Base-by-base conservation (phyloP, 495 filamentous ascomycete species). In the Friedmanniomyces endolithicus region DNA sequence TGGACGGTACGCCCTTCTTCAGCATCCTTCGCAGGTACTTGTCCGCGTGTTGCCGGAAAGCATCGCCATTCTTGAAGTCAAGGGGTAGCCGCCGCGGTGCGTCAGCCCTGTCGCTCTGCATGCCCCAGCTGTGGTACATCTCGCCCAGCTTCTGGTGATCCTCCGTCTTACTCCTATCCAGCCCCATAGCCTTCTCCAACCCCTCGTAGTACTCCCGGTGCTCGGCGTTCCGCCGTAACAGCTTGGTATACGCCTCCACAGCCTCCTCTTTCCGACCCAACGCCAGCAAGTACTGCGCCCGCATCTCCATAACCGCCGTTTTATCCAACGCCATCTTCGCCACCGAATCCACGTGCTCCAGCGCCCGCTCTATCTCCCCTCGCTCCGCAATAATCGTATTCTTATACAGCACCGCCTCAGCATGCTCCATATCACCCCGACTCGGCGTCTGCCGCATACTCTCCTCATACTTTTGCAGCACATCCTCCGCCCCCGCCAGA, bases 391-490 rank as follows among this genome's bases (percentile, higher is more conserved):
- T 95, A 56, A 99, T 84, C 19, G 77, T 77, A 67, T 97, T 99
- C 71, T 94, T 96, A 72, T 99, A 99, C 67, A 99, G 74, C 14
- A 85, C 75, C 20, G 92, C 90, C 70, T 99, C 92, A n/a, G 88
- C 88, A 67, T 99, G 87, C 65, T 99, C 92, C 67, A 84, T 78
- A 68, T 99, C 92, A 17, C 78, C 74, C 61, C 84, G 83, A 7
- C 81, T 76, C 12, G 88, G 85, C 0, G 81, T 72, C 11, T 74
- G 73, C 70, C 90, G 92, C 56, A 99, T 61, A 1, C 90, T 95
- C 52, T 92, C 88, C 68, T 99, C 92, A 69, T 86, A 99, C 12
- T 86, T 90, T 4, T 80, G 85, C 49, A 99, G 70, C 46, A 95
- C 87, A 58, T 87, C 87, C 72, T 99, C 94, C 33, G 92, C 94